These are phyloP conservation scores for Orbilia oligospora DNA, from an alignment of 2,329 filamentous ascomycete species.

Conservation along the genomic window DNA sequence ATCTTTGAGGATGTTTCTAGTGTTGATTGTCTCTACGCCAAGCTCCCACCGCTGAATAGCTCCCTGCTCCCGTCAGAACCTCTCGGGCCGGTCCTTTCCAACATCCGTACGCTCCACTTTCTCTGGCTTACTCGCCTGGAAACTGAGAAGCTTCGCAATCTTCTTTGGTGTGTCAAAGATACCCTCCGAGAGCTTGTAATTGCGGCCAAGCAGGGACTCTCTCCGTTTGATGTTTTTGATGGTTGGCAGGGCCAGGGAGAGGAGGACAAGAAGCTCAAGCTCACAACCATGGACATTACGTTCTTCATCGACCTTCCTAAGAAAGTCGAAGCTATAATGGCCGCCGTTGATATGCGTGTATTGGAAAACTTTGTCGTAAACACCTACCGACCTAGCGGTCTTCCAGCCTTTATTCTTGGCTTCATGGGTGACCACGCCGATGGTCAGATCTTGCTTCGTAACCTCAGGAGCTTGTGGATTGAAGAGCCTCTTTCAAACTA, in stretches of 20 bases:
- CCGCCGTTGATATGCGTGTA: constrained; percentile 52
- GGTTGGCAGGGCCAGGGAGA: constrained; percentile 46
- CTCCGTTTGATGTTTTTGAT: constrained; percentile 56
- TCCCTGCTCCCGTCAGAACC: constrained; percentile 30
- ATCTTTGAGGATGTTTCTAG: constrained; percentile 59
- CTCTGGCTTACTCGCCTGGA: constrained; percentile 58
- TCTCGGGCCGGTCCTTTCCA: constrained; percentile 49
- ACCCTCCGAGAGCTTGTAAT: constrained; percentile 55
- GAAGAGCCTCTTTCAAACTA: constrained; percentile 53
- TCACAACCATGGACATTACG: constrained; percentile 52
- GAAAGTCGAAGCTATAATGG: constrained; percentile 53
- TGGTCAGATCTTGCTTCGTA: constrained; percentile 47
- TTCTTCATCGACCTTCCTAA: constrained; percentile 60
- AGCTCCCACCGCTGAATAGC: constrained; percentile 36
- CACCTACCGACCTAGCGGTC: constrained; percentile 52
- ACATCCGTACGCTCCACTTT: constrained; percentile 58
- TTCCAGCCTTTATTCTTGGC: constrained; percentile 54
- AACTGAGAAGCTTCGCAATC: constrained; percentile 55
- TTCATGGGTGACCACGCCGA: constrained; percentile 54
- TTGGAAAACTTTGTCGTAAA: constrained; percentile 52
- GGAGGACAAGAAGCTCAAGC: constrained; percentile 56
- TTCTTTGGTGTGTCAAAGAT: constrained; percentile 56
- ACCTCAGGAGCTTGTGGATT: constrained; percentile 56
- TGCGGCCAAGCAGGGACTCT: constrained; percentile 54
- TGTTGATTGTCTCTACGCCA: constrained; percentile 53